These are phyloP conservation scores for Blattamonas nauphoetae DNA, from an alignment of 78 protist species.

Conservation along the genomic window DNA sequence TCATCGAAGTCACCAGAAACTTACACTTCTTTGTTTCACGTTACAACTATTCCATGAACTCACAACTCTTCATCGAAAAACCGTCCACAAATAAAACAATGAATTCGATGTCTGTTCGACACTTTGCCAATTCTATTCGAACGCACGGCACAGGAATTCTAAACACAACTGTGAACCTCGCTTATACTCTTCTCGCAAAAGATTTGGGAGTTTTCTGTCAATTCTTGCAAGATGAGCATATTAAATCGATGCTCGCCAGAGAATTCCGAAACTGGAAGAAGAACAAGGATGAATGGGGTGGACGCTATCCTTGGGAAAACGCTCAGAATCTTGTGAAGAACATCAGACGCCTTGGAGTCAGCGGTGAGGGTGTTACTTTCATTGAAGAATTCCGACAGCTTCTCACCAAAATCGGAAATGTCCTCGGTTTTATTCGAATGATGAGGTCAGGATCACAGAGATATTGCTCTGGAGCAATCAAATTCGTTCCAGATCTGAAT, in stretches of 20 bases:
- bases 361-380: slow-evolving; percentile 37
- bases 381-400: slow-evolving; percentile 79
- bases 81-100: slow-evolving; percentile 50
- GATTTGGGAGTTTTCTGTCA: slow-evolving; percentile 67
- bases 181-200: slow-evolving; percentile 57
- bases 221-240: slow-evolving; percentile 87
- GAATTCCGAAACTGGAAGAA: slow-evolving; percentile 9
- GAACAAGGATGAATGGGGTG: neutral
- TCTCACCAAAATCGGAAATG: slow-evolving; percentile 84
- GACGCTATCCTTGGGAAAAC: slow-evolving; percentile 63
- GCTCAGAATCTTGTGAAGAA: slow-evolving; percentile 63
- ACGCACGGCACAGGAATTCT: slow-evolving; percentile 94
- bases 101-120: slow-evolving; percentile 74
- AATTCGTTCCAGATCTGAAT: slow-evolving; percentile 66
- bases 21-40: slow-evolving; percentile 79
- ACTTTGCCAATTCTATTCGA: slow-evolving; percentile 81
- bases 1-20: slow-evolving; percentile 81
- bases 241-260: slow-evolving; percentile 50
- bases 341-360: slow-evolving; percentile 60
- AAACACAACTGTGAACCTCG: slow-evolving; percentile 89
- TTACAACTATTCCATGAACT: slow-evolving; percentile 82
- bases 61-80: slow-evolving; percentile 73
- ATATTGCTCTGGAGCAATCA: slow-evolving; percentile 46
- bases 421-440: slow-evolving; percentile 85
- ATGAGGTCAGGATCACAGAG: slow-evolving; percentile 75